A percentile compares a stretch with the other conserved stretches of the same genome.
Conservation (phyloP, 495 filamentous ascomycete species). For the Baudoinia panamericana region DNA sequence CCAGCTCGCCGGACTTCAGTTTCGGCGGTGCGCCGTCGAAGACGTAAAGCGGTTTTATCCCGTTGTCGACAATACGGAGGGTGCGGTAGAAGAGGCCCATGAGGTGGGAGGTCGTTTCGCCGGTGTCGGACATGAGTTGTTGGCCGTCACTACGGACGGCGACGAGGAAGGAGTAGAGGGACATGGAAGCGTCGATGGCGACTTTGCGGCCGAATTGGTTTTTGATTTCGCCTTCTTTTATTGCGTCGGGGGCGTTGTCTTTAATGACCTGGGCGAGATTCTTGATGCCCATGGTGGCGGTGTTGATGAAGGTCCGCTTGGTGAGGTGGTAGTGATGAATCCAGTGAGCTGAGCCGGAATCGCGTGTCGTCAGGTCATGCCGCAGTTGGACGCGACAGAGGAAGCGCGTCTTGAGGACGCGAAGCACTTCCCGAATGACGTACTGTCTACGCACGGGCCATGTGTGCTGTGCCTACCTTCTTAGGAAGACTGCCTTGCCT, state of each 20-base stretch:
- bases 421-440: too few species aligned
- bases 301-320: too few species aligned
- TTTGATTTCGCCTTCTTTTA: conserved; percentile 95
- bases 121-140: conserved; percentile 82
- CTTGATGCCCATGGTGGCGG: conserved; percentile 74
- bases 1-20: conserved; percentile 88
- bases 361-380: too few species aligned
- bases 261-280: conserved; percentile 69
- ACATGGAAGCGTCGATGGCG: conserved; percentile 64
- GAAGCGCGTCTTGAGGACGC: too few species aligned
- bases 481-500: too few species aligned
- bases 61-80: conserved; percentile 93
- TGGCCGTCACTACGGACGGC: conserved; percentile 93
- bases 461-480: too few species aligned
- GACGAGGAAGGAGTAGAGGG: conserved; percentile 95
- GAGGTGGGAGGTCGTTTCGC: conserved; percentile 91
- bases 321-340: too few species aligned
- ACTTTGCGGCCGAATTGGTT: conserved; percentile 73
- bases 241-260: conserved; percentile 83
- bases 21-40: conserved; percentile 96
- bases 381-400: too few species aligned
- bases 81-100: conserved; percentile 99
- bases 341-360: too few species aligned
- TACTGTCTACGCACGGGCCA: too few species aligned
- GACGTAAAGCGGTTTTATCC: conserved; percentile 95